phyloP scores from a whole-genome alignment of 345 rosid species.

The Barbarea vulgaris region DNA sequence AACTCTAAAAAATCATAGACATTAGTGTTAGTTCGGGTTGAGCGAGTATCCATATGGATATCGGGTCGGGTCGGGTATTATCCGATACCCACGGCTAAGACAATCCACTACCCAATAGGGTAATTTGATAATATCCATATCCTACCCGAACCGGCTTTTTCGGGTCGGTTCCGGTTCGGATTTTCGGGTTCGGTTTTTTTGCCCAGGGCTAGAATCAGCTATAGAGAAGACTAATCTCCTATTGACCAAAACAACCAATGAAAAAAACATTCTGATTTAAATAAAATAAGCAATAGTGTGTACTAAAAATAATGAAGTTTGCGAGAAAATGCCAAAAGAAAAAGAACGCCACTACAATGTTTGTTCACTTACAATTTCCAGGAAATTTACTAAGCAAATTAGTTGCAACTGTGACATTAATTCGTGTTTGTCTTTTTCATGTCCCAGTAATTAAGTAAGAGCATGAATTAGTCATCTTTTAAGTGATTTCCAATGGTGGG shows the following conservation, averaged over 20 bases:
- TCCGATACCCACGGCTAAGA: too few species aligned
- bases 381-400: slow-evolving; percentile 26
- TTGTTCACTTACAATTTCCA: slow-evolving; percentile 9
- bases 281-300: background rate
- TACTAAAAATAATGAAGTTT: background rate
- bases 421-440: slow-evolving; percentile 1
- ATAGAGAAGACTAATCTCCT: background rate
- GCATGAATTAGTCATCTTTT: slow-evolving; percentile 2
- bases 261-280: background rate
- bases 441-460: background rate
- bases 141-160: too few species aligned
- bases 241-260: slow-evolving; percentile 34
- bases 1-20: too few species aligned
- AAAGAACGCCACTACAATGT: slow-evolving; percentile 10
- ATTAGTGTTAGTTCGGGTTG: too few species aligned
- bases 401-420: slow-evolving; percentile 19
- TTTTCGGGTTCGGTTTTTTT: too few species aligned
- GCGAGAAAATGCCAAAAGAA: slow-evolving; percentile 7
- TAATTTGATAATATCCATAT: too few species aligned
- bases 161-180: too few species aligned
- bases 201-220: too few species aligned
- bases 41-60: too few species aligned
- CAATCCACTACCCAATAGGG: too few species aligned
- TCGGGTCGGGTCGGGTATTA: too few species aligned
- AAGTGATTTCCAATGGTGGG: slow-evolving; percentile 2